Evolutionary conservation across 176 grass and related monocot genomes (phyloP).

Genomic region (Raddia guianensis): DNA sequence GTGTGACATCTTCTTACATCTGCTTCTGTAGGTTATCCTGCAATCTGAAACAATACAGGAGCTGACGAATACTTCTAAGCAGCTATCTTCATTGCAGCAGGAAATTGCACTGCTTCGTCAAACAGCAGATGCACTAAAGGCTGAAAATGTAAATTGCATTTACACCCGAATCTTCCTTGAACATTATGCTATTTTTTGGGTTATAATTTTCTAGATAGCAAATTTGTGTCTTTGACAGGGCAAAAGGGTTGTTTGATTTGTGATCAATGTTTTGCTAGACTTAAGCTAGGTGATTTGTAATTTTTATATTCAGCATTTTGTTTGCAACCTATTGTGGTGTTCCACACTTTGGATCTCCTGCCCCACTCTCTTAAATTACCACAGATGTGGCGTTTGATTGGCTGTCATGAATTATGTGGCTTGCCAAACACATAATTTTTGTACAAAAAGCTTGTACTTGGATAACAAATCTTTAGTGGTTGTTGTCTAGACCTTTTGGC

Average conservation of each 20-base stretch:
- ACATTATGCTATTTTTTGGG: not conserved
- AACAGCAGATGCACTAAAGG: constrained; percentile 71
- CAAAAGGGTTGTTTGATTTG: constrained; percentile 6
- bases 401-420: not conserved
- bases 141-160: constrained; percentile 74
- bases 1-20: constrained; percentile 6
- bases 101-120: constrained; percentile 73
- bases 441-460: not conserved
- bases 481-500: not conserved
- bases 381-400: not conserved
- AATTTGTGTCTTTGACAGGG: constrained; percentile 23
- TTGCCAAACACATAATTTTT: not conserved
- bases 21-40: constrained; percentile 81
- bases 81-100: constrained; percentile 77
- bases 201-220: constrained; percentile 7
- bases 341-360: not conserved
- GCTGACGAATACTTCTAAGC: constrained; percentile 91
- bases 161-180: not conserved
- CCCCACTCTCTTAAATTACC: not conserved
- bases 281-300: constrained; percentile 9
- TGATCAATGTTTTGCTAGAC: not conserved
- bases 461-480: not conserved
- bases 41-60: constrained; percentile 98
- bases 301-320: not conserved
- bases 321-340: not conserved